Conservation (phyloP, 1,284 basidiomycete species). For the Retiboletus fuscus region DNA sequence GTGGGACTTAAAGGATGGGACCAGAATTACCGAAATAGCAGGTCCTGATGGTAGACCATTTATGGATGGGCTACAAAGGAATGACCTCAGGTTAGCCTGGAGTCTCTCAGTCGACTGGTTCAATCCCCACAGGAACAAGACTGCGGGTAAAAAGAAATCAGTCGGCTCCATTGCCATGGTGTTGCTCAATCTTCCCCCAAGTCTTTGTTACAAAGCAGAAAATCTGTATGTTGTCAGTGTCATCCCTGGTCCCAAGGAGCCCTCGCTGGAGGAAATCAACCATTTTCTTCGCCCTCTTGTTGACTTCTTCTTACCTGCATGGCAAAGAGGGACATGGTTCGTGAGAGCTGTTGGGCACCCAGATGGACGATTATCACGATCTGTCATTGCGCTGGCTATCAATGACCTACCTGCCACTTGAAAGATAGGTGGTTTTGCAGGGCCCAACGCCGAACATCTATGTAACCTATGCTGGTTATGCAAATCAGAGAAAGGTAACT, state of each 20-base stretch:
- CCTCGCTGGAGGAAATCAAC: no score
- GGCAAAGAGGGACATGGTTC: neutral
- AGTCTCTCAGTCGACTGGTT: no score
- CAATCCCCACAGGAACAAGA: no score
- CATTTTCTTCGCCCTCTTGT: neutral
- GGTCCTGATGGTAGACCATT: neutral
- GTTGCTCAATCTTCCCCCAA: no score
- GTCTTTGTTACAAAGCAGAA: no score
- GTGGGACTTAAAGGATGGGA: conserved; percentile 1
- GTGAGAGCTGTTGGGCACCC: neutral
- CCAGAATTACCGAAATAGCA: neutral
- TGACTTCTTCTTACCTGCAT: conserved; percentile 1
- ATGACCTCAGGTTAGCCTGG: conserved; percentile 32
- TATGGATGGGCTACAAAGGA: neutral
- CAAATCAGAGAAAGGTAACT: conserved; percentile 4
- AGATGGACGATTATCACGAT: neutral
- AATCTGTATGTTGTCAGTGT: no score
- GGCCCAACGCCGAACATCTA: neutral
- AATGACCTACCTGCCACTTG: neutral
- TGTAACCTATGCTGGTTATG: conserved; percentile 1
- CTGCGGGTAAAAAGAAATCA: no score
- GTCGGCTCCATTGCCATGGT: no score
- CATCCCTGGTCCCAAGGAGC: no score
- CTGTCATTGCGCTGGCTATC: neutral
- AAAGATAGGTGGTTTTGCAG: no score